Percentiles rank a stretch among this genome's conserved stretches.
These are phyloP conservation scores for Phytophthora lateralis DNA, from an alignment of 352 stramenopile genomes.

Conservation along the genomic window DNA sequence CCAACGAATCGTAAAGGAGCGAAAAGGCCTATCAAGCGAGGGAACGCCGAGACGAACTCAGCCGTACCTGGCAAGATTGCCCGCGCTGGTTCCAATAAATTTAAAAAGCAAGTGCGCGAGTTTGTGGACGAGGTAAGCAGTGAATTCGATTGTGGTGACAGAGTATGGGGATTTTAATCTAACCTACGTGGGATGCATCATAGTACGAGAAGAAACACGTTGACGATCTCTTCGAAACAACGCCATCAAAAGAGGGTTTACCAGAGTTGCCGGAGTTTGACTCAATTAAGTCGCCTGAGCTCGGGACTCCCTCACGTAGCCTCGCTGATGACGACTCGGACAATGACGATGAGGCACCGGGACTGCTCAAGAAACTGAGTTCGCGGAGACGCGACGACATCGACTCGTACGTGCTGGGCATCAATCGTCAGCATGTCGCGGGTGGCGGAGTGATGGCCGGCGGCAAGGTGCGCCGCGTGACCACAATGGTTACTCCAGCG, in stretches of 20 bases:
- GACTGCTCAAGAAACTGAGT: slow-evolving; percentile 59
- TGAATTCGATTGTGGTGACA: neutral
- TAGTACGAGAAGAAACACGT: slow-evolving; percentile 79
- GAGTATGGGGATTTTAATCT: neutral
- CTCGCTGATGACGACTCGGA: slow-evolving; percentile 56
- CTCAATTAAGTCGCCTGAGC: slow-evolving; percentile 56
- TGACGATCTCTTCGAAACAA: slow-evolving; percentile 70
- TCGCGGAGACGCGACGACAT: slow-evolving; percentile 70
- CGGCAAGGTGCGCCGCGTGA: slow-evolving; percentile 40
- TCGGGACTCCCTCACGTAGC: slow-evolving; percentile 31
- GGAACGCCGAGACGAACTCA: slow-evolving; percentile 9
- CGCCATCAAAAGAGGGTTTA: slow-evolving; percentile 49
- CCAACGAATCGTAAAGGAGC: slow-evolving; percentile 37
- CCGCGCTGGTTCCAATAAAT: slow-evolving; percentile 73
- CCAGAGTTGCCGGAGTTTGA: slow-evolving; percentile 48
- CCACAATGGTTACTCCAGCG: slow-evolving; percentile 18
- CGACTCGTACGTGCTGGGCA: slow-evolving; percentile 72
- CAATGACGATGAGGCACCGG: slow-evolving; percentile 43
- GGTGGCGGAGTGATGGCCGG: slow-evolving; percentile 39
- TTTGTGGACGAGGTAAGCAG: slow-evolving; percentile 59
- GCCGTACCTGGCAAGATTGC: slow-evolving; percentile 57
- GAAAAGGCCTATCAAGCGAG: slow-evolving; percentile 38
- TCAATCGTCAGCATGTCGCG: slow-evolving; percentile 63
- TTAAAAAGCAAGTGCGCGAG: slow-evolving; percentile 85
- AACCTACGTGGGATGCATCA: neutral